A percentile compares a stretch with the other conserved stretches of the same genome.
Evolutionary conservation across 805 yeast genomes (phyloP).

Genomic region (Candida bentonensis): DNA sequence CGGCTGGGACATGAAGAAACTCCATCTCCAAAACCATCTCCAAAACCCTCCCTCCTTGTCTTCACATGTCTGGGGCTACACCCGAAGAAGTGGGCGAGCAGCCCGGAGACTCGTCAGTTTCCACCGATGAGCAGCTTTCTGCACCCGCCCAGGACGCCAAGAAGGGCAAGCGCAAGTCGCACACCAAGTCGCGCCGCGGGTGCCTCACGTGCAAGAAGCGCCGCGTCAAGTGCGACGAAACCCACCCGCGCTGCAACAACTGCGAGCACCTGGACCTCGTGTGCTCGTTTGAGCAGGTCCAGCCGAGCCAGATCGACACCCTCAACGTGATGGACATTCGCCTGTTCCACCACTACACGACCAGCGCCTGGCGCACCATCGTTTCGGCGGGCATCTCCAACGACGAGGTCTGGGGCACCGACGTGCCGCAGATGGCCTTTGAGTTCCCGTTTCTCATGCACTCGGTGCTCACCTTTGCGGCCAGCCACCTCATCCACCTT

Average conservation of each 20-base stretch:
- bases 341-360: slow-evolving; percentile 76
- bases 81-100: too few relatives aligned
- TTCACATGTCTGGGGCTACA: too few relatives aligned
- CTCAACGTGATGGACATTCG: slow-evolving; percentile 64
- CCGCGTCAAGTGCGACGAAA: slow-evolving; percentile 87
- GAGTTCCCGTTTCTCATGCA: slow-evolving; percentile 86
- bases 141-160: too few relatives aligned
- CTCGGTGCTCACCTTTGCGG: slow-evolving; percentile 77
- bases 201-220: slow-evolving; percentile 82
- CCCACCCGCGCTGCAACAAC: slow-evolving; percentile 63
- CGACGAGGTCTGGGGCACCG: slow-evolving; percentile 72
- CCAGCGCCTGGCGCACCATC: slow-evolving; percentile 73
- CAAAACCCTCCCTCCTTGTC: too few relatives aligned
- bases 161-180: slow-evolving; percentile 57
- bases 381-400: slow-evolving; percentile 86
- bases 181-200: slow-evolving; percentile 77
- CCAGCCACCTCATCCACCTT: slow-evolving; percentile 71
- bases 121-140: too few relatives aligned
- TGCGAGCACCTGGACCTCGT: slow-evolving; percentile 67
- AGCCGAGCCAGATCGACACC: slow-evolving; percentile 19
- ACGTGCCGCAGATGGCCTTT: slow-evolving; percentile 80
- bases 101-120: too few relatives aligned
- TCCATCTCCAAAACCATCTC: too few relatives aligned
- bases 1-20: too few relatives aligned
- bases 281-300: slow-evolving; percentile 43